Percentiles rank a stretch among this genome's conserved stretches.
phyloP scores from a whole-genome alignment of 192 early-diverging fungal genomes.

The Coemansia sp. region DNA sequence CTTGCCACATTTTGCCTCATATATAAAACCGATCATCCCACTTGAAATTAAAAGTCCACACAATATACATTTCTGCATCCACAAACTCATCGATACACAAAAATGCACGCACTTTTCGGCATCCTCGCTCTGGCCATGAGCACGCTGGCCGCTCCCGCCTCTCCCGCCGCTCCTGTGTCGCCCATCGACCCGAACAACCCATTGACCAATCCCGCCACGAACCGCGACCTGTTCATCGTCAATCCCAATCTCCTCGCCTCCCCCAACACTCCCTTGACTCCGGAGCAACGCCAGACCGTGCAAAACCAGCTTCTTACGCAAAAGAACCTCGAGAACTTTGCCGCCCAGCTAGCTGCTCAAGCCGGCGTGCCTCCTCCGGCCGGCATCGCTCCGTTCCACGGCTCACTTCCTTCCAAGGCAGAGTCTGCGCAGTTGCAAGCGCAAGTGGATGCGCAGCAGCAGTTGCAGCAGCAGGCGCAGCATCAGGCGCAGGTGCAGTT shows the following conservation, averaged over 20 bases:
- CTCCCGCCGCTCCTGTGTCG: constrained; percentile 12
- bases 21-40: neutral
- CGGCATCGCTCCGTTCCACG: constrained; percentile 27
- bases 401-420: neutral
- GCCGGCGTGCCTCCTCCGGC: constrained; percentile 44
- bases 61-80: neutral
- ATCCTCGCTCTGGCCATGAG: constrained; percentile 33
- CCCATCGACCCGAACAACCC: constrained; percentile 50
- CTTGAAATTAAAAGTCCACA: too few species aligned
- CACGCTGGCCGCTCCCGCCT: constrained; percentile 29
- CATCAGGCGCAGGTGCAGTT: constrained; percentile 21
- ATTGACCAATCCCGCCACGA: constrained; percentile 42
- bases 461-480: constrained; percentile 28
- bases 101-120: constrained; percentile 38
- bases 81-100: neutral
- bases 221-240: constrained; percentile 40
- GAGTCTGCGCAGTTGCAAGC: constrained; percentile 19
- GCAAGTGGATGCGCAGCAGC: constrained; percentile 21
- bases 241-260: constrained; percentile 20
- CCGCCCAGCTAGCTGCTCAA: constrained; percentile 45
- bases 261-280: constrained; percentile 14
- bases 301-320: constrained; percentile 53
- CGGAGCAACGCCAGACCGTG: constrained; percentile 41
- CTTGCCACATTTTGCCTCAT: neutral
- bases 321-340: constrained; percentile 44